phyloP scores from a whole-genome alignment of 139 green algal species.

The Microglena sp. region DNA sequence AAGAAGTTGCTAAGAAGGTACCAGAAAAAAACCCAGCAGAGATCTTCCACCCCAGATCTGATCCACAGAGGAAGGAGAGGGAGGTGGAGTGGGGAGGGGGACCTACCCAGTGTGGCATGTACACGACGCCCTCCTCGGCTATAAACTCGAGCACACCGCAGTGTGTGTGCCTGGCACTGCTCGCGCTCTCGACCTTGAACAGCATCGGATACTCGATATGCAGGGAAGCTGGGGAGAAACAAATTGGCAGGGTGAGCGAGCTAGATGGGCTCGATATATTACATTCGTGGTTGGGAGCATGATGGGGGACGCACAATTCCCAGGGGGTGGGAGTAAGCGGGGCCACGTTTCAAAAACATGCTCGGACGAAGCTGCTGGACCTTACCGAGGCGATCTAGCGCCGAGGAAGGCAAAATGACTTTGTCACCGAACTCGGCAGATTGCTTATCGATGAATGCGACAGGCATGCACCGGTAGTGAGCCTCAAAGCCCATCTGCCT shows the following conservation, averaged over 20 bases:
- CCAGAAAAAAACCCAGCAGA: too few relatives aligned
- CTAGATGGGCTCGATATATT: too few relatives aligned
- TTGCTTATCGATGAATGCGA: constrained; percentile 91
- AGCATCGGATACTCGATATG: constrained; percentile 99
- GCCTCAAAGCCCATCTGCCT: constrained; percentile 51
- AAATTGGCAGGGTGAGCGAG: not conserved
- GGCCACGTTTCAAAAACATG: too few relatives aligned
- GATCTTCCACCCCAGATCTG: too few relatives aligned
- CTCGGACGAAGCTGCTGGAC: too few relatives aligned
- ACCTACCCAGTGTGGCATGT: constrained; percentile 95
- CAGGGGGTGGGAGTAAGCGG: too few relatives aligned
- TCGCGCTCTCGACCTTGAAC: constrained; percentile 80
- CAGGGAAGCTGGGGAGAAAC: constrained; percentile 65
- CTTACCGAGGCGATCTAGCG: constrained; percentile 81
- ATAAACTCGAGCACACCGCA: constrained; percentile 98
- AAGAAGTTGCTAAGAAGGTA: too few relatives aligned
- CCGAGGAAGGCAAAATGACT: constrained; percentile 92
- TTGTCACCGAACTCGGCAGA: constrained; percentile 86
- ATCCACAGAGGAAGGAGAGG: too few relatives aligned
- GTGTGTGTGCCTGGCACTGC: constrained; percentile 64
- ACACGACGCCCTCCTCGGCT: constrained; percentile 90
- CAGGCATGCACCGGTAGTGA: constrained; percentile 81
- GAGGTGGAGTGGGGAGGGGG: too few relatives aligned
- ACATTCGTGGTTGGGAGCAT: too few relatives aligned
- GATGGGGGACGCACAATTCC: too few relatives aligned